Base-by-base conservation (phyloP, 345 rosid species). In the Gossypium herbaceum region DNA sequence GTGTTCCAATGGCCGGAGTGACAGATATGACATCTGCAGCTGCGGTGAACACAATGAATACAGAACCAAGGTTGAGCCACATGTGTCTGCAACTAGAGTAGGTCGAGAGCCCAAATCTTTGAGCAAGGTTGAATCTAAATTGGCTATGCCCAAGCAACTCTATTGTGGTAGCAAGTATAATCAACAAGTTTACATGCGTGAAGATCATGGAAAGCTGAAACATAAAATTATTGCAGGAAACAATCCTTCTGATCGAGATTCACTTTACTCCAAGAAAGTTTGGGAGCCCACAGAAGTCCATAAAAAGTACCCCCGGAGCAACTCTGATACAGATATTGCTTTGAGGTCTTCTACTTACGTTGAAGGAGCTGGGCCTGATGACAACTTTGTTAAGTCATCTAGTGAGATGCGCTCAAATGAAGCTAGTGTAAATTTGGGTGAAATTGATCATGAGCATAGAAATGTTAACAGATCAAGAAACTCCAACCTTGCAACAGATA, bases 231-330 rank as follows among this genome's bases (percentile, higher is more conserved):
- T 60, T n/a, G 22, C n/a, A 8, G 76, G 79, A 71, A 86, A 75
- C 75, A 86, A 63, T 81, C 61, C 79, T 69, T 78, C 84, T 56
- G 75, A 60, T 78, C 82, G 83, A 79, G 92, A 88, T 56, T 67
- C 83, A 63, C 72, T 81, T 75, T 81, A 79, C 68, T 76, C 80
- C 59, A 89, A 85, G 83, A 88, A 94, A 82, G 89, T 92, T 64
- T 88, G 94, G 97, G 97, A 91, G 81, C 89, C 97, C 6, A 77
- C 85, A 83, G 97, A 91, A 79, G 75, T 85, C 22, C 89, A 82
- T 71, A 90, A 84, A 77, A 92, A 84, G 77, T 85, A 88, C 60
- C 77, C 91, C 17, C 61, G 89, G 73, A 89, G 87, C 90, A 90
- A 85, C 84, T 85, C 93, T 10, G 88, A 86, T 43, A 73, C 88